These are phyloP conservation scores for Arbutus unedo DNA, from an alignment of 148 eudicot species.

Conservation along the genomic window DNA sequence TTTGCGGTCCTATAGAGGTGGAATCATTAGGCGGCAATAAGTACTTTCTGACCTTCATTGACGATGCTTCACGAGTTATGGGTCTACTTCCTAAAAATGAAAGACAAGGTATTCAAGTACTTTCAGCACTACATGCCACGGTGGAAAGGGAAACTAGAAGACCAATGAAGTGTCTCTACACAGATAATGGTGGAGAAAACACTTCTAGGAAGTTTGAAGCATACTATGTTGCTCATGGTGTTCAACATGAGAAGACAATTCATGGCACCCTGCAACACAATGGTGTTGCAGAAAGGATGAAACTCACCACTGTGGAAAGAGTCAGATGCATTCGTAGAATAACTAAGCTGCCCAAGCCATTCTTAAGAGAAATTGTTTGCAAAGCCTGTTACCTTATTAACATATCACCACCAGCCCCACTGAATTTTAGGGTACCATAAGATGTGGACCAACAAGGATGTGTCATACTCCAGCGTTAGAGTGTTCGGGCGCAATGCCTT, in stretches of 20 bases:
- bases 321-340: too few relatives aligned
- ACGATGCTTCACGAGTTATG: constrained; percentile 18
- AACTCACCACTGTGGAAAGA: not conserved
- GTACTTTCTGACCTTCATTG: constrained; percentile 21
- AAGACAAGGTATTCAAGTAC: constrained; percentile 4
- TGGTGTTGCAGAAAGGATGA: constrained; percentile 15
- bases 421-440: too few relatives aligned
- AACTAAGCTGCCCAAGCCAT: too few relatives aligned
- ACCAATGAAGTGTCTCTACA: not conserved
- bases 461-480: too few relatives aligned
- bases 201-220: not conserved
- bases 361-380: too few relatives aligned
- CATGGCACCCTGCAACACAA: constrained; percentile 18
- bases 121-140: constrained; percentile 16
- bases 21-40: too few relatives aligned
- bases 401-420: too few relatives aligned
- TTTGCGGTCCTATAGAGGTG: too few relatives aligned
- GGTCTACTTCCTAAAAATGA: constrained; percentile 9
- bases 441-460: too few relatives aligned
- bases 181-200: constrained; percentile 1
- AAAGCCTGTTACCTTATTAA: too few relatives aligned
- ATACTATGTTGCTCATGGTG: not conserved
- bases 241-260: constrained; percentile 16
- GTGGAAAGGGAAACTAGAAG: constrained; percentile 10
- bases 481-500: too few relatives aligned